Evolutionary conservation across 2,329 filamentous ascomycete species (phyloP).

Genomic region (Monosporascus sp.): DNA sequence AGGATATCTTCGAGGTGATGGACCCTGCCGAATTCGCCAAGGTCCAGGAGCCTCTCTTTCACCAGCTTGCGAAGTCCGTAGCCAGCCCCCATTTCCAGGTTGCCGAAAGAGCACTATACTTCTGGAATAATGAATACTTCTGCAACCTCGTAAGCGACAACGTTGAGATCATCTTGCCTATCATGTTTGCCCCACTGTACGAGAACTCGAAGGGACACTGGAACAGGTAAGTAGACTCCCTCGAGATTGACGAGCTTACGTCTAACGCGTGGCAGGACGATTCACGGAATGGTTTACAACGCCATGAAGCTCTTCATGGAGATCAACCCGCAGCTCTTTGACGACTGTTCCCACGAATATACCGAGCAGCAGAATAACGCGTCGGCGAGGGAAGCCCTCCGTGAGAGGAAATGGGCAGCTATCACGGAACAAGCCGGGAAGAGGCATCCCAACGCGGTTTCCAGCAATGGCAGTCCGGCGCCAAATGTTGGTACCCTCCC

Average conservation of each 20-base stretch:
- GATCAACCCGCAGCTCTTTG: conserved; percentile 96
- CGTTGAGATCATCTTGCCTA: conserved; percentile 94
- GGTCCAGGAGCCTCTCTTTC: conserved; percentile 95
- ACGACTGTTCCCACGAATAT: conserved; percentile 97
- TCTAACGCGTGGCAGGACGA: conserved; percentile 62
- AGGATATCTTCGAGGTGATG: conserved; percentile 99
- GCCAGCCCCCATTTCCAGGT: conserved; percentile 99
- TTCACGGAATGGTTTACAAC: conserved; percentile 99
- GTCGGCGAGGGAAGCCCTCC: conserved; percentile 72
- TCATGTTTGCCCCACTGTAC: conserved; percentile 98
- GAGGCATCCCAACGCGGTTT: conserved; percentile 44
- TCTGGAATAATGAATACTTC: conserved; percentile 99
- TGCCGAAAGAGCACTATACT: conserved; percentile 92
- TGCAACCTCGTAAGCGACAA: conserved; percentile 99
- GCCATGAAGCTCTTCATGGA: conserved; percentile 99
- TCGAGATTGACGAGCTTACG: background rate
- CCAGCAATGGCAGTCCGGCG: conserved; percentile 26
- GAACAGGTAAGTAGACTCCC: conserved; percentile 67
- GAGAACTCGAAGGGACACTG: conserved; percentile 99
- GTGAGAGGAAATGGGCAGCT: conserved; percentile 85
- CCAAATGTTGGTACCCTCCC: conserved; percentile 38
- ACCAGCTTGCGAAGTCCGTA: conserved; percentile 95
- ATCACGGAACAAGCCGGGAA: conserved; percentile 75
- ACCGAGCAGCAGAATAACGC: conserved; percentile 93
- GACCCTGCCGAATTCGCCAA: conserved; percentile 97